Percentiles rank a stretch among this genome's conserved stretches.
Conservation (phyloP, 306 rosid genomes). For the Lotus japonicus region DNA sequence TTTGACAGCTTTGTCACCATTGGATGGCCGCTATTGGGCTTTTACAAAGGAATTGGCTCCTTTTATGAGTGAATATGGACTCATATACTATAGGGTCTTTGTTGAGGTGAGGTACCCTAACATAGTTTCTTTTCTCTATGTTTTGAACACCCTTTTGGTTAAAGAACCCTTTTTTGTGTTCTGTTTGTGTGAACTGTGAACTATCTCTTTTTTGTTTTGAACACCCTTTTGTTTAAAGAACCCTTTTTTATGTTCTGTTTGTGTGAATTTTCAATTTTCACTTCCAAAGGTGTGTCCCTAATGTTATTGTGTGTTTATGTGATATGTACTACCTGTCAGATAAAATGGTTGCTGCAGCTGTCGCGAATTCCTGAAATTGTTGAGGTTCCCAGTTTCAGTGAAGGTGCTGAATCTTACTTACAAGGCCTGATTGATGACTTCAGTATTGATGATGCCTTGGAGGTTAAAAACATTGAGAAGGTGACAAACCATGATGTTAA, state of each 20-base stretch:
- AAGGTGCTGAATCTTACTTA: slow-evolving; percentile 45
- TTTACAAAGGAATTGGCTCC: slow-evolving; percentile 62
- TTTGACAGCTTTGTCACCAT: slow-evolving; percentile 64
- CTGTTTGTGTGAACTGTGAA: too few species aligned
- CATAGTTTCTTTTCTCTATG: not conserved
- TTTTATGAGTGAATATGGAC: slow-evolving; percentile 52
- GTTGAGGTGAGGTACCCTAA: slow-evolving; percentile 68
- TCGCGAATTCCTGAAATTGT: slow-evolving; percentile 53
- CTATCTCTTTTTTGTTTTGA: too few species aligned
- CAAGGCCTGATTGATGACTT: slow-evolving; percentile 53
- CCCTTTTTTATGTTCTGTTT: not conserved
- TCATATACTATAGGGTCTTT: slow-evolving; percentile 48
- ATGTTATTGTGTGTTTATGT: not conserved
- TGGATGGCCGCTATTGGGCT: slow-evolving; percentile 76
- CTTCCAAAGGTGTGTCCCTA: not conserved
- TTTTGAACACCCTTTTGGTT: not conserved
- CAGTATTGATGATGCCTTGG: slow-evolving; percentile 54
- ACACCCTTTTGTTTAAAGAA: not conserved
- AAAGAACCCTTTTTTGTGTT: not conserved
- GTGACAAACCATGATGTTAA: slow-evolving; percentile 84
- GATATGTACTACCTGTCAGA: slow-evolving; percentile 30
- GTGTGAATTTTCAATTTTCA: not conserved
- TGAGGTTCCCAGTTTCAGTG: slow-evolving; percentile 75
- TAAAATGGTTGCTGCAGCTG: slow-evolving; percentile 71
- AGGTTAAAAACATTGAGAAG: slow-evolving; percentile 65